Evolutionary conservation across 495 filamentous ascomycete species (phyloP), one percentile per base, ranked within the genome.

Genomic region (Xanthoparmelia taractica): DNA sequence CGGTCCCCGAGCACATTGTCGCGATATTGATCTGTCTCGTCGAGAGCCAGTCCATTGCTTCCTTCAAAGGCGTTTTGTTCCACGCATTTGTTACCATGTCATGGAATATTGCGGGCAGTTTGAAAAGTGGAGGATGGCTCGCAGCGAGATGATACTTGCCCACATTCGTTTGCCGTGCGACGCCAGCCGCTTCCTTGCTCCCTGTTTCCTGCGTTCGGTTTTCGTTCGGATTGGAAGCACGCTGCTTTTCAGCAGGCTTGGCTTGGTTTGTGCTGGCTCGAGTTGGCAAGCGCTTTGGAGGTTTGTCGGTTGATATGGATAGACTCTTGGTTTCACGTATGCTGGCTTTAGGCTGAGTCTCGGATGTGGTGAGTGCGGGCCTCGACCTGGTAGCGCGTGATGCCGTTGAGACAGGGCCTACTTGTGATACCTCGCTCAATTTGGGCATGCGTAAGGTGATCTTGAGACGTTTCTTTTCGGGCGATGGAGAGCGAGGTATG

Each of bases 1-100:
- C 91, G 0, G 90, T 94, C 6, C 91, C 91, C 15, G 89, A 92
- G 68, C 90, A 96, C 70, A 92, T 82, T 0, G 91, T 96, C 2
- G 80, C 89, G 29, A 93, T 80, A 2, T 50, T 38, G n/a, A 61
- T 52, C 23, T 36, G 23, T 25, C 29, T 50, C 0, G 15, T 12
- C 27, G 47, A 29, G 13, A 50, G 47, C 6, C 0, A 1, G 6
- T 50, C 12, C 12, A 50, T 4, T 1, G 47, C 47, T 5, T 27
- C 6, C 13, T 5, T 10, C 25, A 27, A 13, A 50, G 10, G 11
- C 17, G 4, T 50, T 3, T 27, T 17, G 4, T 29, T 4, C 10
- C 0, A 29, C 4, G 47, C 47, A 29, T 27, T 50, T 7, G 23
- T 13, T 1, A 50, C 11, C 25, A 50, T 29, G 13, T 50, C 47